Conservation (phyloP, 495 filamentous ascomycete species). For the Xylona heveae region DNA sequence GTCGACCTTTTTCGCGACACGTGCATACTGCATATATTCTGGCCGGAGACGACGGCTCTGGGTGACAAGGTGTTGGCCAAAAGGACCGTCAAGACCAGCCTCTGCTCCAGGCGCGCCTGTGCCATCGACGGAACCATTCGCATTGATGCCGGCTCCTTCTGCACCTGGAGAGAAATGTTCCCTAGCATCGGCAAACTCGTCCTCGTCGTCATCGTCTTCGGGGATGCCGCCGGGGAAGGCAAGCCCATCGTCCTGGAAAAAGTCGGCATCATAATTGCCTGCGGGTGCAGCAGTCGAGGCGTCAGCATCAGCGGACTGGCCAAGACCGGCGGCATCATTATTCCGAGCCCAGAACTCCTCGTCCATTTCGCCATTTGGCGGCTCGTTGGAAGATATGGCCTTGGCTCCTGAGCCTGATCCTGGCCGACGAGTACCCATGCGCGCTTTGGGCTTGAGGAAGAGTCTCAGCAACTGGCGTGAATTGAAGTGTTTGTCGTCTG, state of each 20-base stretch:
- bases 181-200: slow-evolving; percentile 75
- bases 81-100: slow-evolving; percentile 34
- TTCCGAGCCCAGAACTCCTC: slow-evolving; percentile 90
- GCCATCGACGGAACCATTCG: slow-evolving; percentile 16
- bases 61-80: slow-evolving; percentile 86
- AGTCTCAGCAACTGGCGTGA: slow-evolving; percentile 70
- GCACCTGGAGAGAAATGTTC: slow-evolving; percentile 66
- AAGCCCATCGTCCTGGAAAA: slow-evolving; percentile 90
- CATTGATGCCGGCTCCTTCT: neutral
- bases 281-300: slow-evolving; percentile 31
- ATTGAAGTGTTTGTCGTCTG: slow-evolving; percentile 97
- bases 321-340: slow-evolving; percentile 28
- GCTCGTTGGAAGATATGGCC: slow-evolving; percentile 19
- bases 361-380: slow-evolving; percentile 58
- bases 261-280: slow-evolving; percentile 84
- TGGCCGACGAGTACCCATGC: slow-evolving; percentile 22
- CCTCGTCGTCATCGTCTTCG: slow-evolving; percentile 60
- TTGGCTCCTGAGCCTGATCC: neutral
- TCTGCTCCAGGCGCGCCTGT: slow-evolving; percentile 15
- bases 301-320: too few species aligned
- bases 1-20: slow-evolving; percentile 98
- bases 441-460: slow-evolving; percentile 86
- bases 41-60: slow-evolving; percentile 61
- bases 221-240: slow-evolving; percentile 44
- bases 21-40: slow-evolving; percentile 91